A percentile compares a stretch with the other conserved stretches of the same genome.
Conservation (phyloP, 2,329 filamentous ascomycete genomes). For the Colletotrichum tanaceti region DNA sequence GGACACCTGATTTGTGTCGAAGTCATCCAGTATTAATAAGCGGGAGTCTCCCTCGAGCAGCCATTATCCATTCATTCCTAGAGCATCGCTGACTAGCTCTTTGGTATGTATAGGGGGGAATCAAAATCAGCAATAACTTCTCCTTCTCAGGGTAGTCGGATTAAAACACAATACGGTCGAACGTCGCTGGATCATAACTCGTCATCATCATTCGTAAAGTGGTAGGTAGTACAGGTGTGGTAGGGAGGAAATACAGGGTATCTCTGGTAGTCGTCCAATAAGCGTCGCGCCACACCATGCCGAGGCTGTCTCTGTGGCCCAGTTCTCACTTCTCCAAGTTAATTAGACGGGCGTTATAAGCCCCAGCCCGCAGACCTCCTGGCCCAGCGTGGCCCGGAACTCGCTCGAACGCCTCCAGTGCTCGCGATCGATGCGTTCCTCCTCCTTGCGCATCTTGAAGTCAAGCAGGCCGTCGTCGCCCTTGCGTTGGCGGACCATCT, state of each 20-base stretch:
- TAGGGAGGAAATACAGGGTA: slow-evolving; percentile 37
- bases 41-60: no score
- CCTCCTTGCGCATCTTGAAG: slow-evolving; percentile 39
- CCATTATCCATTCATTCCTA: no score
- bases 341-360: slow-evolving; percentile 23
- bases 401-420: slow-evolving; percentile 39
- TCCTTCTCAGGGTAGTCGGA: no score
- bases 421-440: slow-evolving; percentile 39
- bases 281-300: background rate
- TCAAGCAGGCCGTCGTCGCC: slow-evolving; percentile 38
- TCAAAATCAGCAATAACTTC: no score
- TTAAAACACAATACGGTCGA: background rate
- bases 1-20: no score
- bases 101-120: no score
- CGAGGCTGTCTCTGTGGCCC: background rate
- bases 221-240: slow-evolving; percentile 26
- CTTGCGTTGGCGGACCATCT: slow-evolving; percentile 38
- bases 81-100: no score
- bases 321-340: background rate
- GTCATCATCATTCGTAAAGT: slow-evolving; percentile 34
- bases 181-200: slow-evolving; percentile 11
- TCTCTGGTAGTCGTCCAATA: slow-evolving; percentile 16
- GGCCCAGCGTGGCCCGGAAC: slow-evolving; percentile 36
- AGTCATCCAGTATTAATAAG: no score
- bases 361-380: slow-evolving; percentile 27